Evolutionary conservation across 768 basidiomycete species (phyloP).

Genomic region (Cytidiella melzeri): DNA sequence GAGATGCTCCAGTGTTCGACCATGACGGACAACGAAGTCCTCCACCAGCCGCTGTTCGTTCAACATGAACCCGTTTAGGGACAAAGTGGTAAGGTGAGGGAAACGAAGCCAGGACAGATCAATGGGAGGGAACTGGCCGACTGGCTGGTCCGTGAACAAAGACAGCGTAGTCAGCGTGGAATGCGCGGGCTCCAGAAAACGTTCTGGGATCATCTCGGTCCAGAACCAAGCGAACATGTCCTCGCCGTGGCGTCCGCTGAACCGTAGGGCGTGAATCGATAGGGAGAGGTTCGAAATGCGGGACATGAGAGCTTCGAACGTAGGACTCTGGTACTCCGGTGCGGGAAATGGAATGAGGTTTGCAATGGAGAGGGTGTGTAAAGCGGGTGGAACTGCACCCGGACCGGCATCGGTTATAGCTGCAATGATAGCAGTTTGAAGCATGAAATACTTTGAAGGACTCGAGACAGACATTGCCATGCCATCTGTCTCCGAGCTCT

Average conservation of each 20-base stretch:
- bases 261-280: slow-evolving; percentile 8
- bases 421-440: slow-evolving; percentile 10
- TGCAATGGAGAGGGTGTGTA: slow-evolving; percentile 7
- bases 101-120: slow-evolving; percentile 16
- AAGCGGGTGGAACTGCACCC: neutral
- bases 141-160: slow-evolving; percentile 16
- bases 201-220: slow-evolving; percentile 12
- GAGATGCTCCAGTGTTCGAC: slow-evolving; percentile 9
- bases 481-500: slow-evolving; percentile 5
- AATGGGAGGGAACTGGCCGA: slow-evolving; percentile 10
- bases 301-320: slow-evolving; percentile 7
- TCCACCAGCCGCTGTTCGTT: slow-evolving; percentile 8
- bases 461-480: neutral
- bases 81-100: slow-evolving; percentile 10
- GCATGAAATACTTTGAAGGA: slow-evolving; percentile 6
- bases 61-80: slow-evolving; percentile 13
- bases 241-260: slow-evolving; percentile 5
- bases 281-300: slow-evolving; percentile 4
- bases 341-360: slow-evolving; percentile 14
- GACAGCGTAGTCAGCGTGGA: slow-evolving; percentile 12
- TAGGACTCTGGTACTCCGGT: slow-evolving; percentile 2
- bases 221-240: slow-evolving; percentile 15
- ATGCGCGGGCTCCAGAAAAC: slow-evolving; percentile 14
- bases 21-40: slow-evolving; percentile 15
- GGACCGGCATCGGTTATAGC: slow-evolving; percentile 2